Base-by-base conservation (phyloP, 306 rosid genomes). In the Hippophae tibetana region DNA sequence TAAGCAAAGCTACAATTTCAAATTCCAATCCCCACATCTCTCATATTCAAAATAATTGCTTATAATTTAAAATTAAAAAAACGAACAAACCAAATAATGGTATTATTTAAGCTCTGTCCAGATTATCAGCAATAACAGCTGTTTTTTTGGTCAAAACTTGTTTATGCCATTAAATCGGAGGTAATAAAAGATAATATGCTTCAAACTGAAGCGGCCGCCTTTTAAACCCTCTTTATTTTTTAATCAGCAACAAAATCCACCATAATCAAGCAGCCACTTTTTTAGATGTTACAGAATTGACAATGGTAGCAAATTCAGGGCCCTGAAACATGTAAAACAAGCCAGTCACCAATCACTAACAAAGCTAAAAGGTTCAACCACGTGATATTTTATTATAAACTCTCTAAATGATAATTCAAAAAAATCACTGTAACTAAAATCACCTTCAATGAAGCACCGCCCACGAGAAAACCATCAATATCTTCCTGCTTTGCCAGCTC, bases 401-500 rank as follows among this genome's bases (percentile, higher is more conserved):
- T 47, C 45, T 14, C 27, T 56, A 2, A 42, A 18, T 13, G 12
- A 70, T 61, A 48, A 5, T 60, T 47, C 58, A 26, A 53, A 8
- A 42, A 65, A 57, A 74, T 26, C 11, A 57, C 8, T 42, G 42
- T 47, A 8, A 14, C 42, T 65, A 8, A 53, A 13, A 60, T 79
- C 38, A 86, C 99, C 99, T 93, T 93, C 43, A 93, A 64, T 27
- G 99, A 93, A 73, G 99, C 97, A 63, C 99, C 99, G 38, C 99
- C 99, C 9, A 93, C 99, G 2, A 93, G 90, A 75, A 93, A 93
- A 62, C 99, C 99, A 63, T 93, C 99, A 57, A 93, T 93, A 58
- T 93, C 99, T 75, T 93, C 97, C 74, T 93, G 67, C 83, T 86
- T 88, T 31, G 99, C 94, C 0, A 93, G 95, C 79, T 88, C 99